Evolutionary conservation across 1,284 basidiomycete species (phyloP), one percentile per base, ranked within the genome.

Genomic region (Pterula multifida): DNA sequence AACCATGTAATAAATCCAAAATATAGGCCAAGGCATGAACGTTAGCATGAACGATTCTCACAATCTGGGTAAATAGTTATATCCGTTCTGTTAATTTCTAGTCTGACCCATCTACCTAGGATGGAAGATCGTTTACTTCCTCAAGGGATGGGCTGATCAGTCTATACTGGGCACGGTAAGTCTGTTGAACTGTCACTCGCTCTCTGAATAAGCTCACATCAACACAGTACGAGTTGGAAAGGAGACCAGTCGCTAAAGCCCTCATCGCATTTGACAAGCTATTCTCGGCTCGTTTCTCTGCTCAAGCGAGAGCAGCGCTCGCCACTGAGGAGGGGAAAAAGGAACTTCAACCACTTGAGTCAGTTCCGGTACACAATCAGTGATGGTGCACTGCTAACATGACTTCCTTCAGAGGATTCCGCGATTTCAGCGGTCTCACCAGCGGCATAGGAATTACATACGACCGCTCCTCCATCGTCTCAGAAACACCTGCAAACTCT

Each of bases 21-120:
- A 6, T 32, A 12, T 48, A 78, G 75, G 76, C 3, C 72, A 82
- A 60, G 82, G 82, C 3, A 85, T 85, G 84, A 86, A 86, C 54
- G 81, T 81, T 1, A 85, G 84, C 57, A 89, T 90, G 85, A 85
- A 17, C 54, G 88, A 91, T 59, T 78, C 81, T 9, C 86, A 87
- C 56, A 90, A 90, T 58, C 71, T 90, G 15, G 72, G 81, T 79
- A 54, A 15, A 32, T 32, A 15, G 15, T 32, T 15, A 32, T 32
- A 15, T 32, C 15, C 9, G 35, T 58, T 56, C 22, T 4, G 32
- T 22, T 13, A 49, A 46, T 15, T 26, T 11, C 48, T 28, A 17
- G 44, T 45, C 0, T 32, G 11, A 13, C 25, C n/a, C 32, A 28
- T 45, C 17, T 17, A 25, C 26, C n/a, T 49, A 79, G 81, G 73